Conservation (phyloP, 768 basidiomycete species). For the Roridomyces roridus region DNA sequence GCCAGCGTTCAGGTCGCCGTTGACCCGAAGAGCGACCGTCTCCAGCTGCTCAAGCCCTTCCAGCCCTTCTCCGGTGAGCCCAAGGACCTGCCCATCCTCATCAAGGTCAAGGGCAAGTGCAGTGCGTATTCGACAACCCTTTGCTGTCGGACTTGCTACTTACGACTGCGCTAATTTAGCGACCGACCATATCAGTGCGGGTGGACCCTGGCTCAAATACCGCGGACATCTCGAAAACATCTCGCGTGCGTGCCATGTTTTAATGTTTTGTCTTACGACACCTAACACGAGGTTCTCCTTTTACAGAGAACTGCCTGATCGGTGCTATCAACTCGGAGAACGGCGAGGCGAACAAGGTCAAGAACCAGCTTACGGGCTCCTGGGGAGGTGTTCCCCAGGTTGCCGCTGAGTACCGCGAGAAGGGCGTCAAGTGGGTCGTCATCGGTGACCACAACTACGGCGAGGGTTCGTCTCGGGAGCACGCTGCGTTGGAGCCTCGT, state of each 20-base stretch:
- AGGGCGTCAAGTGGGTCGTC: conserved; percentile 95
- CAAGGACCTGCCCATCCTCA: conserved; percentile 87
- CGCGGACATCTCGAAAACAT: conserved; percentile 99
- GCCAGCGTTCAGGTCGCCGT: conserved; percentile 86
- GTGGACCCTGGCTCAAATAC: conserved; percentile 99
- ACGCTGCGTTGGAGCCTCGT: conserved; percentile 95
- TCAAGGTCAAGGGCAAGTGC: conserved; percentile 99
- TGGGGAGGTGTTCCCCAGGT: conserved; percentile 86
- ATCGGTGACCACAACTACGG: conserved; percentile 97
- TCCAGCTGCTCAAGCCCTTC: conserved; percentile 85
- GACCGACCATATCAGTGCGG: conserved; percentile 95
- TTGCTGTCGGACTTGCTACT: not conserved
- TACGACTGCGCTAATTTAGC: conserved; percentile 41
- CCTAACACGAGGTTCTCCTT: conserved; percentile 12
- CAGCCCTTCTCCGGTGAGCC: conserved; percentile 93
- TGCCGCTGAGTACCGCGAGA: conserved; percentile 87
- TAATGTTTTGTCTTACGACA: not conserved
- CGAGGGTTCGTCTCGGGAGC: conserved; percentile 97
- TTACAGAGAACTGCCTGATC: conserved; percentile 91
- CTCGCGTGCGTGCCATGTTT: conserved; percentile 66
- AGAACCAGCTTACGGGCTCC: conserved; percentile 88
- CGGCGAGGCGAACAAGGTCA: conserved; percentile 94
- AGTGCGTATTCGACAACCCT: conserved; percentile 57
- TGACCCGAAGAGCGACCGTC: conserved; percentile 76
- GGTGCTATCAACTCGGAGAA: conserved; percentile 97